Evolutionary conservation across 2,329 filamentous ascomycete species (phyloP).

Genomic region (Neonectria ditissima): DNA sequence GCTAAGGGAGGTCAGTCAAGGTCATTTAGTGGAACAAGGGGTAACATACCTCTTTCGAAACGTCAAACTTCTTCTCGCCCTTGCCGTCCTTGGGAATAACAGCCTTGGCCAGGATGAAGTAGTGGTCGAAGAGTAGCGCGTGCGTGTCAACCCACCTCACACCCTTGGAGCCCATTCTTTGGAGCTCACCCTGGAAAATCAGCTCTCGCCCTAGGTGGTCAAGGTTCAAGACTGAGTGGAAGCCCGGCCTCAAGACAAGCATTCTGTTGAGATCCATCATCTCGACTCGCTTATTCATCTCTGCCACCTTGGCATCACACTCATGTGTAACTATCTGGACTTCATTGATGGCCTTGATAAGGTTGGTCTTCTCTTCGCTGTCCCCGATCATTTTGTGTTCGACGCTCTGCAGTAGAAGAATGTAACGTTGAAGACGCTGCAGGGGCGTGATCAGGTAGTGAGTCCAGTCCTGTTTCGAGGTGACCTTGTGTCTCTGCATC

Average conservation of each 20-base stretch:
- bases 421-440: constrained; percentile 90
- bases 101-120: constrained; percentile 91
- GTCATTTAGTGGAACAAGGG: not conserved
- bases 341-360: constrained; percentile 87
- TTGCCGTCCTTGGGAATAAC: constrained; percentile 75
- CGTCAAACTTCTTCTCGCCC: constrained; percentile 88
- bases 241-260: constrained; percentile 86
- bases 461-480: constrained; percentile 89
- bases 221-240: constrained; percentile 90
- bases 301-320: constrained; percentile 91
- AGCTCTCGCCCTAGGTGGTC: constrained; percentile 94
- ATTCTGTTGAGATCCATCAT: constrained; percentile 87
- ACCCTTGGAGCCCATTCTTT: constrained; percentile 87
- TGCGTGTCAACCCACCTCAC: constrained; percentile 96
- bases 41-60: constrained; percentile 82
- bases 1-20: constrained; percentile 58
- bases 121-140: constrained; percentile 95
- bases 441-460: constrained; percentile 95
- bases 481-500: constrained; percentile 81
- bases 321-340: constrained; percentile 90
- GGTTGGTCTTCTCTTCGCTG: constrained; percentile 88
- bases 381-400: constrained; percentile 86
- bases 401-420: constrained; percentile 84
- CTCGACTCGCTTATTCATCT: constrained; percentile 91
- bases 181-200: constrained; percentile 88